A percentile compares a stretch with the other conserved stretches of the same genome.
phyloP scores from a whole-genome alignment of 179 eudicot genomes.

The Beta lomatogona region DNA sequence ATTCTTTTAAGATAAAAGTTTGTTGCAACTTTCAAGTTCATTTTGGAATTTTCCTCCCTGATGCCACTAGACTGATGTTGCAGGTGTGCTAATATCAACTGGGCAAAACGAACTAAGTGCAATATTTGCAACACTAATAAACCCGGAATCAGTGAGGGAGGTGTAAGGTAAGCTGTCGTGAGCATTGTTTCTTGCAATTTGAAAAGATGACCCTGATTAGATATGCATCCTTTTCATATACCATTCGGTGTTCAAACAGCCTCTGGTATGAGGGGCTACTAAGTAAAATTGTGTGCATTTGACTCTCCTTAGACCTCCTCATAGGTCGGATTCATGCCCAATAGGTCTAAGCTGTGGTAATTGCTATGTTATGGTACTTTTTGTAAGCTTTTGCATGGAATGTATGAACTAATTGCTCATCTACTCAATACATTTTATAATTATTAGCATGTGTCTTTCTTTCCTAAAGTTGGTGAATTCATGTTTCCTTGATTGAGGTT shows the following conservation, averaged over 20 bases:
- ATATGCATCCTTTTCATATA: not conserved
- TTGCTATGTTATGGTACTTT: not conserved
- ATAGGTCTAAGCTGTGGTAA: not conserved
- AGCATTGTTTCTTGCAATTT: not conserved
- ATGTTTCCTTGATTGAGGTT: not conserved
- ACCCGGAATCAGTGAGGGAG: conserved; percentile 90
- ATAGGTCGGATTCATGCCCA: not conserved
- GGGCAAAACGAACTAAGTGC: conserved; percentile 93
- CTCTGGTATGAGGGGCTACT: not conserved
- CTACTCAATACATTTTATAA: too few species aligned
- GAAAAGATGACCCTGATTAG: not conserved
- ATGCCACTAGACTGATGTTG: conserved; percentile 29
- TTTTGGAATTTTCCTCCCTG: not conserved
- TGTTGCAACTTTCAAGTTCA: not conserved
- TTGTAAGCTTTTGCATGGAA: not conserved
- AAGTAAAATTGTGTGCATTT: not conserved
- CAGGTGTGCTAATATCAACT: conserved; percentile 93
- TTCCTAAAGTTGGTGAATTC: not conserved
- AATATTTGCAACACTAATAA: conserved; percentile 97
- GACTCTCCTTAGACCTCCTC: not conserved
- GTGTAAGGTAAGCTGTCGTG: conserved; percentile 65
- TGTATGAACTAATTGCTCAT: not conserved
- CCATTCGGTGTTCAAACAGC: not conserved
- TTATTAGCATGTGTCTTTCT: not conserved
- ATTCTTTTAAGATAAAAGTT: not conserved